phyloP scores from a whole-genome alignment of 2,329 filamentous ascomycete species.

The Xylariaceae sp. region DNA sequence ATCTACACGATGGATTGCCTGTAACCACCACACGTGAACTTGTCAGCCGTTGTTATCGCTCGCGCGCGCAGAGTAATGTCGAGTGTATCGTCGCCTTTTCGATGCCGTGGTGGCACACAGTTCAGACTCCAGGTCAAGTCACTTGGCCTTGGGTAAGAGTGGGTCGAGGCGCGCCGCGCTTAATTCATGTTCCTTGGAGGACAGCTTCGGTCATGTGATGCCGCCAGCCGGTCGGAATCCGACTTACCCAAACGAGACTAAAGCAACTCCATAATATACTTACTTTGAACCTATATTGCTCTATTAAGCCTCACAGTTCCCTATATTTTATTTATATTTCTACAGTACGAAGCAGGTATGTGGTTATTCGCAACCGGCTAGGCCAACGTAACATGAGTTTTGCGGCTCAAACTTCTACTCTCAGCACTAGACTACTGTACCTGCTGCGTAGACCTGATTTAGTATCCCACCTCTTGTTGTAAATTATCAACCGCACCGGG shows the following conservation, averaged over 20 bases:
- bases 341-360: no score
- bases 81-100: conserved; percentile 16
- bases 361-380: no score
- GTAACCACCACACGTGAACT: background rate
- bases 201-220: conserved; percentile 20
- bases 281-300: no score
- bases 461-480: no score
- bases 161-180: conserved; percentile 19
- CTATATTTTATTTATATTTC: no score
- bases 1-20: conserved; percentile 19
- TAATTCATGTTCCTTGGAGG: background rate
- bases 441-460: no score
- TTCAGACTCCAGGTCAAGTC: conserved; percentile 1
- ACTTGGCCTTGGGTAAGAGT: conserved; percentile 22
- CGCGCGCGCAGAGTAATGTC: background rate
- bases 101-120: conserved; percentile 9
- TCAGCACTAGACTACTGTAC: no score
- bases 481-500: no score
- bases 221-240: no score
- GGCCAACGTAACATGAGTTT: no score
- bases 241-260: background rate
- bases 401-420: no score
- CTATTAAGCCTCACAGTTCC: background rate
- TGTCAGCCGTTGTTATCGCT: background rate
- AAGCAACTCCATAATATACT: background rate